Evolutionary conservation across 768 basidiomycete genomes (phyloP).

Genomic region (Calocybe indica): DNA sequence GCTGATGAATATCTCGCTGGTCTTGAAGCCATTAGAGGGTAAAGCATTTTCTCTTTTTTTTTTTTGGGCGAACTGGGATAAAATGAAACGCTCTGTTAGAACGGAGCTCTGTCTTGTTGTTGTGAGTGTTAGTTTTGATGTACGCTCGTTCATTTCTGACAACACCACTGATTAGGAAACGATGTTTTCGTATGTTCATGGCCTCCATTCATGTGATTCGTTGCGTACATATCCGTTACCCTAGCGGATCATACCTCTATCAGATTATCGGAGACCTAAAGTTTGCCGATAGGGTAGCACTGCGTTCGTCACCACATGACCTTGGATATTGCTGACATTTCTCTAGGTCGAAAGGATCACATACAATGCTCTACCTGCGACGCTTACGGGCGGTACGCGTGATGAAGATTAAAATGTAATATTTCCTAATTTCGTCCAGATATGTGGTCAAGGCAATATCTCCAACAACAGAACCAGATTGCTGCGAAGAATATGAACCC

Average conservation of each 20-base stretch:
- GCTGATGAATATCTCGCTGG: conserved; percentile 56
- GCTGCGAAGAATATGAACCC: conserved; percentile 50
- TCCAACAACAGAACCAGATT: conserved; percentile 56
- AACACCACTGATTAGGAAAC: conserved; percentile 34
- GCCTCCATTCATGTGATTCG: background rate
- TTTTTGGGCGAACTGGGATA: too few relatives aligned
- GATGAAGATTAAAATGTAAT: conserved; percentile 12
- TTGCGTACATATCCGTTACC: background rate
- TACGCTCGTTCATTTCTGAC: background rate
- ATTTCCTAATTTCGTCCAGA: conserved; percentile 20
- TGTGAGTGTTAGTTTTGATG: conserved; percentile 20
- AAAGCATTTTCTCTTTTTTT: conserved; percentile 2
- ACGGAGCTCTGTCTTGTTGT: conserved; percentile 52
- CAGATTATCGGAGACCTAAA: conserved; percentile 45
- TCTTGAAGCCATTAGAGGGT: conserved; percentile 50
- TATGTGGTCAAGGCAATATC: conserved; percentile 56
- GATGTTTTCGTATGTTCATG: conserved; percentile 46
- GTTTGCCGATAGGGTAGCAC: conserved; percentile 15
- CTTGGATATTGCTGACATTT: background rate
- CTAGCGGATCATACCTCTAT: conserved; percentile 47
- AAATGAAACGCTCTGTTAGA: conserved; percentile 16
- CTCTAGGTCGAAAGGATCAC: conserved; percentile 38
- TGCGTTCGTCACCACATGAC: background rate
- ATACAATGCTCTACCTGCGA: conserved; percentile 44
- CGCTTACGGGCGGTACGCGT: conserved; percentile 34